These are phyloP conservation scores for Phaseolus coccineus DNA, from an alignment of 331 rosid genomes.

Conservation along the genomic window DNA sequence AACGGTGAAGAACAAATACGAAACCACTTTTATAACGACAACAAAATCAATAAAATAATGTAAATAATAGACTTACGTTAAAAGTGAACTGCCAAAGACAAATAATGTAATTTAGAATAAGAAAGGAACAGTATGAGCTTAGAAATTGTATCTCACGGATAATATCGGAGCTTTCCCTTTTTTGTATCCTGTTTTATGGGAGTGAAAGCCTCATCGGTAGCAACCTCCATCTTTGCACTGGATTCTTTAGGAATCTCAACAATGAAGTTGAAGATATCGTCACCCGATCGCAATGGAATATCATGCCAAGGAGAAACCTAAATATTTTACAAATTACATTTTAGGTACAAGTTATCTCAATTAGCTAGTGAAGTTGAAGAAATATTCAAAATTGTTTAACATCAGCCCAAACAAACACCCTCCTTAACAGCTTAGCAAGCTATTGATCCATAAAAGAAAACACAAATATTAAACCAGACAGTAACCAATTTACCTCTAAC, in stretches of 20 bases:
- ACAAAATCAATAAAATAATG: slow-evolving; percentile 15
- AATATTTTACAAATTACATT: slow-evolving; percentile 29
- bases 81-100: slow-evolving; percentile 34
- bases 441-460: slow-evolving; percentile 21
- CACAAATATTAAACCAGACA: slow-evolving; percentile 13
- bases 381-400: slow-evolving; percentile 1
- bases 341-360: slow-evolving; percentile 26
- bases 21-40: slow-evolving; percentile 25
- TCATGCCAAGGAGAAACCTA: slow-evolving; percentile 99
- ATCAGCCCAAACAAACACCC: slow-evolving; percentile 9
- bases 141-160: slow-evolving; percentile 72
- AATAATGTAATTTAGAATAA: slow-evolving; percentile 1
- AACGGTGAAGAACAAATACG: slow-evolving; percentile 5
- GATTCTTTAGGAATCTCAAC: slow-evolving; percentile 97
- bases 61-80: neutral
- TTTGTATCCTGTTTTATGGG: slow-evolving; percentile 96
- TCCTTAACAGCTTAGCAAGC: slow-evolving; percentile 17
- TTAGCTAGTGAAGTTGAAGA: slow-evolving; percentile 14
- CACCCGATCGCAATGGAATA: slow-evolving; percentile 80
- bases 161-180: slow-evolving; percentile 93
- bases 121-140: slow-evolving; percentile 23
- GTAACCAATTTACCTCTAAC: neutral
- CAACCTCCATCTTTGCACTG: slow-evolving; percentile 98
- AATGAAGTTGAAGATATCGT: slow-evolving; percentile 71
- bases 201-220: slow-evolving; percentile 87